Conservation (phyloP, 345 rosid species). For the Brassica incana region DNA sequence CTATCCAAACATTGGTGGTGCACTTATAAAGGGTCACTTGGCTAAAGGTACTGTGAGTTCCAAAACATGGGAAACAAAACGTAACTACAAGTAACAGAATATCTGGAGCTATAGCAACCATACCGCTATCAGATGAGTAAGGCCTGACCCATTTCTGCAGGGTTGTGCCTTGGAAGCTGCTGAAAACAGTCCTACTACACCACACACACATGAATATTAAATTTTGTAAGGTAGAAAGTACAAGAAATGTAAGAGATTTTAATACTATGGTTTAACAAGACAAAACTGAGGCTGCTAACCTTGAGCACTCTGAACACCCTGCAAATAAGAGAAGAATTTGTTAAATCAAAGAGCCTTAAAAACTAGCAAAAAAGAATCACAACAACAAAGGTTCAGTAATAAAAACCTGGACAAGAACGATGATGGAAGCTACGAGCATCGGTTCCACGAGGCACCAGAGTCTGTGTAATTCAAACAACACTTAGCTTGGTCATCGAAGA, state of each 20-base stretch:
- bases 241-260: background rate
- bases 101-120: constrained; percentile 17
- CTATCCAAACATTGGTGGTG: background rate
- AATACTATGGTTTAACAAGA: background rate
- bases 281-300: constrained; percentile 19
- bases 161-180: constrained; percentile 37
- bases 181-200: constrained; percentile 32
- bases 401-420: constrained; percentile 52
- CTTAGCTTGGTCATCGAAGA: background rate
- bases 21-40: background rate
- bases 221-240: background rate
- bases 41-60: constrained; percentile 5
- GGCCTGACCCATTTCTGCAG: constrained; percentile 52
- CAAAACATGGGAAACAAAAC: background rate
- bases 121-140: constrained; percentile 73
- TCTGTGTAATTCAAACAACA: constrained; percentile 42
- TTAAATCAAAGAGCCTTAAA: background rate
- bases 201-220: constrained; percentile 10
- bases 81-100: background rate
- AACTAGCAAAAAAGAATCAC: background rate
- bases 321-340: constrained; percentile 15
- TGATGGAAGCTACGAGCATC: constrained; percentile 49
- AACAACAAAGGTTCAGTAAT: background rate
- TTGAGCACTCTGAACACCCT: constrained; percentile 48
- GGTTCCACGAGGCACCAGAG: constrained; percentile 46